Evolutionary conservation across 2,329 filamentous ascomycete genomes (phyloP), one percentile per base, ranked within the genome.

Genomic region (Colletotrichum horii): DNA sequence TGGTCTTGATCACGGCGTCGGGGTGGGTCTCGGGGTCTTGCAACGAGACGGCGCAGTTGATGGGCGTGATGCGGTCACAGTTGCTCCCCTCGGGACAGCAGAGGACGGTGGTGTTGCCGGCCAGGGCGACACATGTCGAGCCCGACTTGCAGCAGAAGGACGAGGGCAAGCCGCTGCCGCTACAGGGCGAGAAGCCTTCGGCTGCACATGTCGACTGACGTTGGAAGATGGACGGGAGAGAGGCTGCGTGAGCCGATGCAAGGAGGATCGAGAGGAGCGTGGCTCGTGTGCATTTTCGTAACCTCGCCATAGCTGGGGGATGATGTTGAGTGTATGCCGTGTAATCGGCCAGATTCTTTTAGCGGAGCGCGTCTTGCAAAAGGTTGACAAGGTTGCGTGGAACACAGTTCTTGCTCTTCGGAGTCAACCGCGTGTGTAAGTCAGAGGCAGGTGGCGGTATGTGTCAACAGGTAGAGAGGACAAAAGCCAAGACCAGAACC

Each of bases 101-200:
- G 65, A 96, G 85, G 16, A 93, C 88, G 0, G 93, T 94, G 8
- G 93, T 93, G 60, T 88, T 85, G n/a, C 86, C 90, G 14, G 93
- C 93, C 62, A 96, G 88, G 2, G 88, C 79, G 55, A 91, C 85
- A 84, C 94, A 96, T 4, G 81, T 87, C 8, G 88, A 85, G 22
- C 82, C 83, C 32, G 83, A 76, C 5, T 88, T 83, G 81, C 94
- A 96, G 86, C 94, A 95, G 82, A 96, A 95, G 81, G 89, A 87
- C 67, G 85, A 86, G 2, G 93, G 93, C 26, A 94, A 87, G 34
- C 85, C 86, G 32, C 84, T 81, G 28, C 88, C 83, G 24, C 88
- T 83, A 81, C 93, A 95, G 78, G 87, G 86, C 22, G 84, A 82
- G 71, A 91, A 88, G 66, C 82, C 78, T 19, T 86, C 80, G 43